Evolutionary conservation across 75 land plant species (phyloP), one percentile per base, ranked within the genome.

Genomic region (Ceratopteris richardii): DNA sequence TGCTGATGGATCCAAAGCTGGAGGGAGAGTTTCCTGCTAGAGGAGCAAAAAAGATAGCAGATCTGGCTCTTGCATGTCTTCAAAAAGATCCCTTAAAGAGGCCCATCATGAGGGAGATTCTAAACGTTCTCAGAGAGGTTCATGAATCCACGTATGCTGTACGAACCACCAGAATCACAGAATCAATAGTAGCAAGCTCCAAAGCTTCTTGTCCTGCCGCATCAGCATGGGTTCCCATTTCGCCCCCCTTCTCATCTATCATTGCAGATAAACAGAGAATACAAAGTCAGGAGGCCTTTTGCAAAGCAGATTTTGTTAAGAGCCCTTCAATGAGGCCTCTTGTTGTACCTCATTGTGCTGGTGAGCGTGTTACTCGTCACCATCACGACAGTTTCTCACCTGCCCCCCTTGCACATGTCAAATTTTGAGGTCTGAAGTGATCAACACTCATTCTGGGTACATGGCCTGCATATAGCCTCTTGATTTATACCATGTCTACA

Each of bases 1-100:
- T 86, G 5, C 76, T 94, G 60, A 79, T 95, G 78, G 96, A 90
- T 62, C 74, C 88, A 13, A 80, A 69, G 16, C 62, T 95, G 26
- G 87, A 82, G 64, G 83, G 91, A 1, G 67, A 83, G 24, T 90
- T 62, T 62, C 80, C 88, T 0, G 33, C 63, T 18, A 90, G 72
- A 74, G 95, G 87, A 27, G 91, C 85, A 4, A 44, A 72, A 20
- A 65, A 73, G 40, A 75, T 90, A 2, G 96, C 91, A 26, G 82
- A 86, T 29, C 42, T 89, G n/a, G 85, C 78, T 12, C 60, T 73
- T 26, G 80, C 54, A 62, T 93, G 98, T 46, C 79, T 93, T 21
- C 80, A 79, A 33, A 80, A 59, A 52, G 90, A 89, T 20, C 81
- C 96, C 6, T 68, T 69, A 25, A 80, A 81, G 46, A 71, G 98